A percentile compares a stretch with the other conserved stretches of the same genome.
phyloP scores from a whole-genome alignment of 768 basidiomycete genomes.

The Lactifluus echinatus region DNA sequence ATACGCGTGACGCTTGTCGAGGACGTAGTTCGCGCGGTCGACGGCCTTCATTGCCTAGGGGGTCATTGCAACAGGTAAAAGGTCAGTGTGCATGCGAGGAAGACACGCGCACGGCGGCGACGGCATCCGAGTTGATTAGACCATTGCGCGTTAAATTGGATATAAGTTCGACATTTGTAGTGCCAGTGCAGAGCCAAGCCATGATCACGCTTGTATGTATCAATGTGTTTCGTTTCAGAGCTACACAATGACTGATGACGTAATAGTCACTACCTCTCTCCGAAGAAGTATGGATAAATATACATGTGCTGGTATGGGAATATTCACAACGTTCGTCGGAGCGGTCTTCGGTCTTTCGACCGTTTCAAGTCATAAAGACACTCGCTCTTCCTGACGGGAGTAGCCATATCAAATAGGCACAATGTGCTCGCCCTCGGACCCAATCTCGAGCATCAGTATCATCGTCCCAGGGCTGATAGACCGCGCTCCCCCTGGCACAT shows the following conservation, averaged over 20 bases:
- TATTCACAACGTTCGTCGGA: too few species aligned
- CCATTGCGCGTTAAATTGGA: constrained; percentile 47
- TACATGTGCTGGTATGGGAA: too few species aligned
- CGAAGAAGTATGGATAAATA: too few species aligned
- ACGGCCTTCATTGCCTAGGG: constrained; percentile 39
- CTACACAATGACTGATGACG: constrained; percentile 62
- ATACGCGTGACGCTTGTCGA: constrained; percentile 33
- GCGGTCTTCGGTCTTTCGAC: too few species aligned
- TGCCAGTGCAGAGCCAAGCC: constrained; percentile 78
- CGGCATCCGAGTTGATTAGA: constrained; percentile 48
- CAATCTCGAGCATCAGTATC: constrained; percentile 29
- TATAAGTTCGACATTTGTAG: constrained; percentile 64
- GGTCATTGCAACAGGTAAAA: not conserved
- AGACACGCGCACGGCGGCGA: constrained; percentile 41
- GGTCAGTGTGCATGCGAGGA: not conserved
- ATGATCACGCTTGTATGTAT: too few species aligned
- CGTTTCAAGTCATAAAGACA: too few species aligned
- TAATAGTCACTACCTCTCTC: not conserved
- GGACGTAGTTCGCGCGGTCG: constrained; percentile 40
- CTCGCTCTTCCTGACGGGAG: too few species aligned
- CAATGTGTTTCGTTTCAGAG: too few species aligned
- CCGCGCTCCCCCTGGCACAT: constrained; percentile 33
- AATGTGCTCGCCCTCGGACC: not conserved
- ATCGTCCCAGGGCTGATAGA: constrained; percentile 30
- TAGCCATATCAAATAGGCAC: not conserved